A percentile compares a stretch with the other conserved stretches of the same genome.
These are phyloP conservation scores for Harrya chromipes DNA, from an alignment of 768 basidiomycete genomes.

Conservation along the genomic window DNA sequence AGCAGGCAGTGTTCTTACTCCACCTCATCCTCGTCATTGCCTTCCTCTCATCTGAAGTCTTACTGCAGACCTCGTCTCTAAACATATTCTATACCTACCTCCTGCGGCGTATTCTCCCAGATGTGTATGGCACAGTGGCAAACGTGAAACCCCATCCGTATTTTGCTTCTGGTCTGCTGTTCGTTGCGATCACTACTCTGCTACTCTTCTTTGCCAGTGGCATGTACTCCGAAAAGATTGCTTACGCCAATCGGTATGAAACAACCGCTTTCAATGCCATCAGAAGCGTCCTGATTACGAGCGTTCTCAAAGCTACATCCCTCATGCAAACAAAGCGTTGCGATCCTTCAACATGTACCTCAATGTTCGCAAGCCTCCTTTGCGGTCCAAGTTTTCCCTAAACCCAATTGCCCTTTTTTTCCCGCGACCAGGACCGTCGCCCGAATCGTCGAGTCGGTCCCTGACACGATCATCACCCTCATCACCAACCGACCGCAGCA, in stretches of 20 bases:
- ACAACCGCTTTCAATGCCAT: conserved; percentile 7
- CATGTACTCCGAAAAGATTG: conserved; percentile 94
- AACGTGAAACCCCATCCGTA: conserved; percentile 64
- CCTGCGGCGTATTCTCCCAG: conserved; percentile 52
- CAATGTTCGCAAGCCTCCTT: conserved; percentile 82
- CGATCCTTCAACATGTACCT: conserved; percentile 96
- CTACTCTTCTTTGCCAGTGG: conserved; percentile 95
- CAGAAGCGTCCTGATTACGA: conserved; percentile 13
- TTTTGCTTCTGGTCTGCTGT: conserved; percentile 72
- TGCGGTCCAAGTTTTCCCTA: conserved; percentile 54
- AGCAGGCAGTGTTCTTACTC: conserved; percentile 64
- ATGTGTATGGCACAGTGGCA: conserved; percentile 39
- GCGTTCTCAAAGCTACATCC: conserved; percentile 72
- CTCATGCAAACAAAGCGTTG: conserved; percentile 89
- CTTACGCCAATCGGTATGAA: conserved; percentile 89
- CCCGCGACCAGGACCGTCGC: conserved; percentile 27
- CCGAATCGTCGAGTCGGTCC: conserved; percentile 20
- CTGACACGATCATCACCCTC: conserved; percentile 31
- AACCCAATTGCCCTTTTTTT: conserved; percentile 39
- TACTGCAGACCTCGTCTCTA: conserved; percentile 66
- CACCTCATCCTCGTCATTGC: conserved; percentile 65
- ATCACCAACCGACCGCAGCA: conserved; percentile 38
- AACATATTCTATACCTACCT: conserved; percentile 55
- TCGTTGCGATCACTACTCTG: conserved; percentile 87
- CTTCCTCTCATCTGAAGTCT: conserved; percentile 72